A percentile compares a stretch with the other conserved stretches of the same genome.
These are phyloP conservation scores for Plectosphaerella sp. DNA, from an alignment of 2,329 filamentous ascomycete species.

Conservation along the genomic window DNA sequence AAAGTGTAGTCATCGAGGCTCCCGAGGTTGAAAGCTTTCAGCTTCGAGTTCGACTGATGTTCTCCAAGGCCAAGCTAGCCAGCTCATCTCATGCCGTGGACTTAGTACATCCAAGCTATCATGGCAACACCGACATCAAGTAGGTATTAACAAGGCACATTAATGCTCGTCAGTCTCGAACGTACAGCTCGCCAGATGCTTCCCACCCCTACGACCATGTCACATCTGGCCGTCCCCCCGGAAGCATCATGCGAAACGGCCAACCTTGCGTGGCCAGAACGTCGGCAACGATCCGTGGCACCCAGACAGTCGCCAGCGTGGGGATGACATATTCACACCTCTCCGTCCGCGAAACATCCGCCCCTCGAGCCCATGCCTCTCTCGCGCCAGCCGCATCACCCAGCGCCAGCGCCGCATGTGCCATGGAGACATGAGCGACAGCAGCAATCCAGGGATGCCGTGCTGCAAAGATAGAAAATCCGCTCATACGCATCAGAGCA, in stretches of 20 bases:
- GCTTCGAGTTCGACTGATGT: too few relatives aligned
- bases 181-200: too few relatives aligned
- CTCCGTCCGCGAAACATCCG: conserved; percentile 11
- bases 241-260: conserved; percentile 26
- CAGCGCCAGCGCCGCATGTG: conserved; percentile 16
- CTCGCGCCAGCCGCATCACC: conserved; percentile 10
- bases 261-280: conserved; percentile 20
- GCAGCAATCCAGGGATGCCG: conserved; percentile 17
- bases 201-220: background rate
- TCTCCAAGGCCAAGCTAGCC: too few relatives aligned
- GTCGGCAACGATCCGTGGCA: conserved; percentile 10
- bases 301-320: conserved; percentile 16
- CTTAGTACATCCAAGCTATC: too few relatives aligned
- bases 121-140: too few relatives aligned
- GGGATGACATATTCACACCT: conserved; percentile 24
- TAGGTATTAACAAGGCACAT: too few relatives aligned
- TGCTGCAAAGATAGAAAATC: conserved; percentile 12
- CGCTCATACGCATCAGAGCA: conserved; percentile 10
- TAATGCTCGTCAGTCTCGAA: too few relatives aligned
- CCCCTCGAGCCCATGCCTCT: conserved; percentile 14
- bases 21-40: too few relatives aligned
- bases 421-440: conserved; percentile 19
- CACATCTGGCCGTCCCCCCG: conserved; percentile 18
- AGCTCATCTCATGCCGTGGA: too few relatives aligned
- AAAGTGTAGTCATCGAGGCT: too few relatives aligned